These are phyloP conservation scores for Trichoderma semiorbis DNA, from an alignment of 2,329 filamentous ascomycete species.

Conservation along the genomic window DNA sequence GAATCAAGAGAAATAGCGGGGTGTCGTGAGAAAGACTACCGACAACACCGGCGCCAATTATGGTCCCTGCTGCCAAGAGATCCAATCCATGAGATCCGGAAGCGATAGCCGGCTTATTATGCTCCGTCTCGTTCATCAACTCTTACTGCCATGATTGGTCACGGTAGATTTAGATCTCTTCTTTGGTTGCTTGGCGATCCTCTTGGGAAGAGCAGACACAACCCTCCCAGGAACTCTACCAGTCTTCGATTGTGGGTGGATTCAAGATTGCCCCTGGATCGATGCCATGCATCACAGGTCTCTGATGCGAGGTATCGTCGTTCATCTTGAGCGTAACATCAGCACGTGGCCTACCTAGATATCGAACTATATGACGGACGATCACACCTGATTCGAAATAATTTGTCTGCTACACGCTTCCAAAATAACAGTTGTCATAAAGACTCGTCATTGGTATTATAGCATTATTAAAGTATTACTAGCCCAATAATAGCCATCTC, in stretches of 20 bases:
- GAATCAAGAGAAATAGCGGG: not conserved
- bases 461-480: not conserved
- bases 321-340: not conserved
- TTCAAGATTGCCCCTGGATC: not conserved
- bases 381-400: not conserved
- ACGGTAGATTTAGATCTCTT: not conserved
- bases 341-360: not conserved
- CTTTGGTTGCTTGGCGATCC: not conserved
- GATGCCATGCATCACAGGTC: not conserved
- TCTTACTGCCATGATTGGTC: not conserved
- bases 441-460: not conserved
- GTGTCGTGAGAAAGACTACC: not conserved
- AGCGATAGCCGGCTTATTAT: not conserved
- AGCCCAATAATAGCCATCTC: not conserved
- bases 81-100: not conserved
- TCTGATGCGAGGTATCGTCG: not conserved
- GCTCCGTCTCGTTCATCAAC: accelerated
- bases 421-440: not conserved
- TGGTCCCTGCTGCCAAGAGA: not conserved
- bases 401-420: not conserved
- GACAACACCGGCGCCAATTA: not conserved
- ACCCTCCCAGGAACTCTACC: not conserved
- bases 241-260: not conserved
- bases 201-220: not conserved
- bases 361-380: not conserved